Conservation (phyloP, 257 asterid genomes). For the Lycium ferocissimum region DNA sequence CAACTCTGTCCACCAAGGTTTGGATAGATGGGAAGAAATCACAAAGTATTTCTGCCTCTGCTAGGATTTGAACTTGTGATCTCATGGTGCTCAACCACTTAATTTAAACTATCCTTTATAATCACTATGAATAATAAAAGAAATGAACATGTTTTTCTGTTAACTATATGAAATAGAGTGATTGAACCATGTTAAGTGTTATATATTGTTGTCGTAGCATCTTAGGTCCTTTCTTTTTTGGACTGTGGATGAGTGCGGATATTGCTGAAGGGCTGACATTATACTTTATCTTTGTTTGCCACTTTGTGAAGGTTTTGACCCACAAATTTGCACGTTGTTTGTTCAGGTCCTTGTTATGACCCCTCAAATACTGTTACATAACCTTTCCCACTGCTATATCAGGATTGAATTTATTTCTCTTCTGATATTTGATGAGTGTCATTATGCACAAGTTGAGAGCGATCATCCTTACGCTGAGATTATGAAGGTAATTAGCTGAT, state of each 20-base stretch:
- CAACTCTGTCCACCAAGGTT: background rate
- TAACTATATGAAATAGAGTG: slow-evolving; percentile 7
- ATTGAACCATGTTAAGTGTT: slow-evolving; percentile 17
- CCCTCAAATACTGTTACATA: slow-evolving; percentile 77
- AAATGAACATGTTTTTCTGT: slow-evolving; percentile 23
- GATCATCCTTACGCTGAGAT: slow-evolving; percentile 96
- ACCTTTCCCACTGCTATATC: slow-evolving; percentile 81
- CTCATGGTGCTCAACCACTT: background rate
- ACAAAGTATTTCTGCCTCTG: background rate
- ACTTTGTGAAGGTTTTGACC: background rate
- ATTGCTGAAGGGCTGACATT: slow-evolving; percentile 9
- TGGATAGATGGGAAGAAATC: background rate
- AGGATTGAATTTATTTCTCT: slow-evolving; percentile 82
- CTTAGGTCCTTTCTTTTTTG: background rate
- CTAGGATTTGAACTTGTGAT: background rate
- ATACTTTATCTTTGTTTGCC: background rate
- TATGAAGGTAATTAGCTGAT: slow-evolving; percentile 73
- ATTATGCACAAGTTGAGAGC: slow-evolving; percentile 91
- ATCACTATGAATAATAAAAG: background rate
- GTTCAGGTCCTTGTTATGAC: slow-evolving; percentile 96
- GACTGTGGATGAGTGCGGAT: slow-evolving; percentile 12
- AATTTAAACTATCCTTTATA: background rate
- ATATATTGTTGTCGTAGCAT: slow-evolving; percentile 12
- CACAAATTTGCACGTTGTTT: slow-evolving; percentile 32
- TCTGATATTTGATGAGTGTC: slow-evolving; percentile 97